These are phyloP conservation scores for Quercus tomentella DNA, from an alignment of 331 rosid genomes.

Conservation along the genomic window DNA sequence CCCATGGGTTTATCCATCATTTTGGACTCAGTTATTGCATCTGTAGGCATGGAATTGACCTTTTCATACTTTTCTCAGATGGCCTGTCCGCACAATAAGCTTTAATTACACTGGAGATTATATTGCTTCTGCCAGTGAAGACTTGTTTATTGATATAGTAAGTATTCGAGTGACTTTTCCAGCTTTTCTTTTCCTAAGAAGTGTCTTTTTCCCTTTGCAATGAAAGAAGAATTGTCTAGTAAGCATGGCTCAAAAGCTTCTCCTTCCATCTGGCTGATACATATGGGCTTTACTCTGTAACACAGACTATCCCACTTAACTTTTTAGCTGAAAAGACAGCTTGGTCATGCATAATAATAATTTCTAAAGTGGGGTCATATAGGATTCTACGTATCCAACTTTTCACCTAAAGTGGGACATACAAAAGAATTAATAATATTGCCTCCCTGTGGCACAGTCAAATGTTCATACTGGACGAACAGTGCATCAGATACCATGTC, in stretches of 20 bases:
- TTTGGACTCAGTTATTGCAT: neutral
- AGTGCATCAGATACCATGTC: constrained; percentile 85
- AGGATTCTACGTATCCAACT: neutral
- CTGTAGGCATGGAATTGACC: neutral
- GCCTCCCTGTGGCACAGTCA: constrained; percentile 45
- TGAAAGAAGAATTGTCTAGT: too few relatives aligned
- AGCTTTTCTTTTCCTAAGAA: neutral
- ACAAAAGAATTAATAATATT: neutral
- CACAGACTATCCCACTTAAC: neutral
- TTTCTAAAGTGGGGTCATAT: neutral
- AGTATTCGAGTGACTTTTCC: constrained; percentile 24
- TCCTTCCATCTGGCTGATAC: neutral
- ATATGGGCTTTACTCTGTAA: too few relatives aligned
- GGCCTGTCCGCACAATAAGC: constrained; percentile 95
- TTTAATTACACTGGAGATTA: constrained; percentile 86
- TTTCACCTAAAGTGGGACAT: too few relatives aligned
- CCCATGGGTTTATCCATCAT: neutral
- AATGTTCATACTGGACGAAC: constrained; percentile 78
- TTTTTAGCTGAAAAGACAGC: neutral
- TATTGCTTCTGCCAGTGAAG: constrained; percentile 92
- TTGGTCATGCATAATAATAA: neutral
- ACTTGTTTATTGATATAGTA: constrained; percentile 89
- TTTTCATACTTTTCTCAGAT: constrained; percentile 41
- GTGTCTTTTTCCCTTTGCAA: neutral
- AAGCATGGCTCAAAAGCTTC: neutral